These are phyloP conservation scores for Saksenaea vasiformis DNA, from an alignment of 371 early-diverging fungal species.

Conservation along the genomic window DNA sequence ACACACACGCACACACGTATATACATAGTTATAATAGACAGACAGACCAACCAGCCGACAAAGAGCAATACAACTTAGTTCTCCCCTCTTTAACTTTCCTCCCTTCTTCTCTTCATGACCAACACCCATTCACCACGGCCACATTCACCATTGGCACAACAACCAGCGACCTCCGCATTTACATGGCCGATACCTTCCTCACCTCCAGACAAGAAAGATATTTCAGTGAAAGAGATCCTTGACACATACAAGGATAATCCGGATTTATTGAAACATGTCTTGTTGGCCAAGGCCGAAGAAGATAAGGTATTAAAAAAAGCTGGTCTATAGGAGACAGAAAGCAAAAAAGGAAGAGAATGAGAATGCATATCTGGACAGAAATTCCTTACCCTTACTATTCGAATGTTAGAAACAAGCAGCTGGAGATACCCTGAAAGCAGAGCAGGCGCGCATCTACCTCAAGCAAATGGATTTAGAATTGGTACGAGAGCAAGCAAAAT, in stretches of 20 bases:
- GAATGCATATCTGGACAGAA: neutral
- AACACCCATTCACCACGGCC: conserved; percentile 8
- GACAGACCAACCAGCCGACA: neutral
- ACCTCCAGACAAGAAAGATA: conserved; percentile 18
- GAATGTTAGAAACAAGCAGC: conserved; percentile 40
- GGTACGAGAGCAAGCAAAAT: conserved; percentile 32
- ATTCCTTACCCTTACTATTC: neutral
- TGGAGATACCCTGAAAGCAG: conserved; percentile 37
- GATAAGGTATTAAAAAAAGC: conserved; percentile 41
- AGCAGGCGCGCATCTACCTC: conserved; percentile 40
- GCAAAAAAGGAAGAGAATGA: neutral
- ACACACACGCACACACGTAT: neutral
- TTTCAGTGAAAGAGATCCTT: conserved; percentile 33
- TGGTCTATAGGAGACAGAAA: neutral
- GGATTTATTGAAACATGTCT: conserved; percentile 32
- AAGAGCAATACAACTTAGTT: neutral
- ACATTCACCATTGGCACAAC: conserved; percentile 4
- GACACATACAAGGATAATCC: conserved; percentile 35
- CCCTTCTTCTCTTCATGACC: conserved; percentile 10
- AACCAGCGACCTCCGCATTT: conserved; percentile 17
- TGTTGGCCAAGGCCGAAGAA: conserved; percentile 48
- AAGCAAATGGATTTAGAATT: conserved; percentile 43
- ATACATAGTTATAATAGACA: neutral
- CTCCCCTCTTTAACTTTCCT: neutral
- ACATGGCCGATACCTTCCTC: conserved; percentile 17